Conservation (phyloP, 768 basidiomycete species). For the Macrolepiota fuliginosa region DNA sequence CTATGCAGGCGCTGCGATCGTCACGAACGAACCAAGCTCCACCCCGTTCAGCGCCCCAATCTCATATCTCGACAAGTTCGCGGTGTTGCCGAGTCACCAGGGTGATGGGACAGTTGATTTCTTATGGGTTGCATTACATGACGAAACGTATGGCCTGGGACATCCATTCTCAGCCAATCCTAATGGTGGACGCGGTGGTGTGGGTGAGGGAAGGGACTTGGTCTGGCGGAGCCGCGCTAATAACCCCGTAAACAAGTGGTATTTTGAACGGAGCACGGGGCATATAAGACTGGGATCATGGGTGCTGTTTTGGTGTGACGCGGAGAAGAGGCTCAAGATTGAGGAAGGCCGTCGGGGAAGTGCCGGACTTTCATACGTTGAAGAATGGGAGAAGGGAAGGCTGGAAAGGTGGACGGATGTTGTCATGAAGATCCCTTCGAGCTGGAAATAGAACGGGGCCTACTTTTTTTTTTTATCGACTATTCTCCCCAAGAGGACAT, state of each 20-base stretch:
- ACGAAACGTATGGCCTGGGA: slow-evolving; percentile 97
- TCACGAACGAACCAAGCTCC: slow-evolving; percentile 63
- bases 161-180: slow-evolving; percentile 93
- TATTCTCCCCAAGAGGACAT: background rate
- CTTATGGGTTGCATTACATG: slow-evolving; percentile 96
- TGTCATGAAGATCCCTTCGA: slow-evolving; percentile 70
- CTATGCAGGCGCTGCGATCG: slow-evolving; percentile 92
- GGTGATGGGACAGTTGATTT: slow-evolving; percentile 99
- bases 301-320: slow-evolving; percentile 99
- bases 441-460: slow-evolving; percentile 53
- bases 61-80: slow-evolving; percentile 98
- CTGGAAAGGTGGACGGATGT: slow-evolving; percentile 67
- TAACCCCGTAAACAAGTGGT: slow-evolving; percentile 99
- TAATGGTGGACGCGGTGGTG: slow-evolving; percentile 88
- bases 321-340: slow-evolving; percentile 77
- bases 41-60: slow-evolving; percentile 43
- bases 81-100: slow-evolving; percentile 90
- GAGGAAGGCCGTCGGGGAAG: slow-evolving; percentile 65
- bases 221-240: slow-evolving; percentile 93
- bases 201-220: slow-evolving; percentile 88
- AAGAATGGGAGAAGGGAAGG: slow-evolving; percentile 74
- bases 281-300: slow-evolving; percentile 84
- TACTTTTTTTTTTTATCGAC: background rate
- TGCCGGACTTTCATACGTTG: slow-evolving; percentile 68
- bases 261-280: slow-evolving; percentile 93